Evolutionary conservation across 495 filamentous ascomycete species (phyloP), one percentile per base, ranked within the genome.

Genomic region (Penicillium longicatenatum): DNA sequence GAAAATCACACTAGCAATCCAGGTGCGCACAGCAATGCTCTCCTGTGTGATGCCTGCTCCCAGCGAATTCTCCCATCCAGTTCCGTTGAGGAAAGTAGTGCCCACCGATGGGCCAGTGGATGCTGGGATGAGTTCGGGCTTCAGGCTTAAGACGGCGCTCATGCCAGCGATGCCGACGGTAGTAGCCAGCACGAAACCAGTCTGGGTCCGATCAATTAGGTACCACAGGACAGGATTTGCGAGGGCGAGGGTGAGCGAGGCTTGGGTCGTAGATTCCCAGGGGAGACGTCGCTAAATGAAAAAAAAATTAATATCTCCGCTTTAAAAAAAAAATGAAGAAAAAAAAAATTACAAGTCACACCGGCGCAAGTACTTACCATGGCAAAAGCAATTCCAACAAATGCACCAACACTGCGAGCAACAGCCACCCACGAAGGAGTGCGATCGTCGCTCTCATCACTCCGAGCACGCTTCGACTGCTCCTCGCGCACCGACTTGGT

Each of bases 161-260:
- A 92, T 89, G 5, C 93, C 93, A 3, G 76, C 72, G 51, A 93
- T 50, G 2, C 89, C 88, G n/a, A 94, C 86, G 1, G 84, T 66
- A 5, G 84, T 74, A 0, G 89, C 89, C 43, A 97, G 76, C 41
- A 92, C 58, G 68, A 97, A 91, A 17, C 94, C 94, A 14, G 90
- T 82, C 63, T 84, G 86, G 22, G 91, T 92, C 43, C 93, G 89
- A 76, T 98, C 94, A 65, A 98, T 86, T 22, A 98, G 78, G 69
- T 95, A 98, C 94, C 94, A 98, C 22, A 98, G 78, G 21, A 93
- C 90, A 4, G 94, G 93, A 66, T 98, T 98, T 6, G 87, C 91
- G 52, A 98, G 86, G 4, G 93, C 90, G 9, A 98, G 86, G 1
- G 93, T 95, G 6, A 96, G 67, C 3, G 94, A 96, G 47, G 93